phyloP scores from a whole-genome alignment of 1,139 yeast species.

The Debaryomycetaceae sp. region DNA sequence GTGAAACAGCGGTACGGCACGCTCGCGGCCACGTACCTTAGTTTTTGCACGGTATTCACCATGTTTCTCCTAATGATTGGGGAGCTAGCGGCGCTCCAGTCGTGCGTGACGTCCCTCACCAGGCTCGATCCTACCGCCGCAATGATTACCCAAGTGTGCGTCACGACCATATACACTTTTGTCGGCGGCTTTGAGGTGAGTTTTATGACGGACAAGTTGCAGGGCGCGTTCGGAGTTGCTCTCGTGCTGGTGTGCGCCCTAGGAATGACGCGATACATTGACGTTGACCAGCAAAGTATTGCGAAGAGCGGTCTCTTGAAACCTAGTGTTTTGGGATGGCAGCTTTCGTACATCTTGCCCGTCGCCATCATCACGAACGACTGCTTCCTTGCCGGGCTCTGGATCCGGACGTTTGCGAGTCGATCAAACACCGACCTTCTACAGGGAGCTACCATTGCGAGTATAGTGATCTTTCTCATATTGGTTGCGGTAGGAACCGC shows the following conservation, averaged over 20 bases:
- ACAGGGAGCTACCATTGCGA: constrained; percentile 68
- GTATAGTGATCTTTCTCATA: constrained; percentile 51
- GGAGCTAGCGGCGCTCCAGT: constrained; percentile 71
- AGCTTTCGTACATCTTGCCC: constrained; percentile 69
- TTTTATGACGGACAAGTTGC: constrained; percentile 79
- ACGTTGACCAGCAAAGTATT: constrained; percentile 54
- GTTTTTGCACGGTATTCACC: constrained; percentile 76
- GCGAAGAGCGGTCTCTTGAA: constrained; percentile 59
- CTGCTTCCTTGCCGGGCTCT: constrained; percentile 82
- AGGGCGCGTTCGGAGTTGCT: constrained; percentile 63
- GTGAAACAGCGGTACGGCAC: constrained; percentile 71
- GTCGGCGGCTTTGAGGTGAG: constrained; percentile 88
- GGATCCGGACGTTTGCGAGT: constrained; percentile 92
- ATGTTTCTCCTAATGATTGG: constrained; percentile 83
- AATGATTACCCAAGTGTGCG: constrained; percentile 76
- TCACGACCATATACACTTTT: constrained; percentile 78
- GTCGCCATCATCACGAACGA: constrained; percentile 88
- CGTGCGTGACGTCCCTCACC: constrained; percentile 68
- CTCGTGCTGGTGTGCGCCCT: constrained; percentile 61
- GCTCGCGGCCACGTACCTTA: constrained; percentile 60
- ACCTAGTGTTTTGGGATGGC: constrained; percentile 75
- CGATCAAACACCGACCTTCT: constrained; percentile 62
- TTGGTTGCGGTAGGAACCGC: constrained; percentile 69
- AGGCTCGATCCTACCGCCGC: constrained; percentile 74
- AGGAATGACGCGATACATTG: constrained; percentile 70